Conservation (phyloP, 495 filamentous ascomycete genomes). For the Hypoxylon cercidicola region DNA sequence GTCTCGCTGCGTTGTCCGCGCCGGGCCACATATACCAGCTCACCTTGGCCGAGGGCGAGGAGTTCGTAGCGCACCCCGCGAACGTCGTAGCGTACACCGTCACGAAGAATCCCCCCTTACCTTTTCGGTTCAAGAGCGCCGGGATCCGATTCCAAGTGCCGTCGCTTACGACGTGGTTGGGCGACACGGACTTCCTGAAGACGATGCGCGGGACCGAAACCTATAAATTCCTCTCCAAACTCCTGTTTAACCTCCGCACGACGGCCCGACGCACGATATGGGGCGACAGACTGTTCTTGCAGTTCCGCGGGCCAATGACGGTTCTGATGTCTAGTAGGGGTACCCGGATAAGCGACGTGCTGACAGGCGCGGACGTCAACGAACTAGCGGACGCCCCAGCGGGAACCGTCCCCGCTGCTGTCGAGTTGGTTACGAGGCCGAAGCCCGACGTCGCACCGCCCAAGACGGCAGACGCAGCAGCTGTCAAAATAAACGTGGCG, state of each 20-base stretch:
- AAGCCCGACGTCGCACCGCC: conserved; percentile 46
- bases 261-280: conserved; percentile 84
- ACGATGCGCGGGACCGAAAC: conserved; percentile 72
- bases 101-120: conserved; percentile 74
- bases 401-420: conserved; percentile 61
- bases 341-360: conserved; percentile 75
- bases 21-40: conserved; percentile 89
- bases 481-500: conserved; percentile 60
- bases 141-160: conserved; percentile 83
- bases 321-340: conserved; percentile 87
- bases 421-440: conserved; percentile 56
- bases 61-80: conserved; percentile 86
- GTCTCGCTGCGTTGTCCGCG: conserved; percentile 83
- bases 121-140: conserved; percentile 85
- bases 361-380: conserved; percentile 79
- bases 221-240: conserved; percentile 71
- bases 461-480: conserved; percentile 48
- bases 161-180: conserved; percentile 62
- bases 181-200: conserved; percentile 72
- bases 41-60: conserved; percentile 77
- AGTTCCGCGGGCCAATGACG: conserved; percentile 85
- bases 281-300: conserved; percentile 91
- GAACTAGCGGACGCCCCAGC: conserved; percentile 83
- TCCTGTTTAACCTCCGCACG: conserved; percentile 74
- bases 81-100: conserved; percentile 91